These are phyloP conservation scores for Fennellomyces sp. DNA, from an alignment of 371 early-diverging fungal species.

Conservation along the genomic window DNA sequence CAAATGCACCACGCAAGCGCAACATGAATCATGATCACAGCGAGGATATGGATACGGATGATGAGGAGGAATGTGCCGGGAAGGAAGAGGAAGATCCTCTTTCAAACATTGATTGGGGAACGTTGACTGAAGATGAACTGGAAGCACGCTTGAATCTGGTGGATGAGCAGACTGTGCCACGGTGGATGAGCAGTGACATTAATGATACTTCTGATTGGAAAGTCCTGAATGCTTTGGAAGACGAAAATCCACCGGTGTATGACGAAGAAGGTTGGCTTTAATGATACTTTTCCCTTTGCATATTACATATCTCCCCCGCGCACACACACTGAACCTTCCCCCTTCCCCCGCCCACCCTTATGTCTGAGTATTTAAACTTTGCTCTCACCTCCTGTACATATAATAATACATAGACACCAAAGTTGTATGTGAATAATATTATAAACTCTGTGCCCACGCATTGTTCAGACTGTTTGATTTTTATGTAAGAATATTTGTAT, in stretches of 20 bases:
- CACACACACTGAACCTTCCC: not conserved
- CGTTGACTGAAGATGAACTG: constrained; percentile 40
- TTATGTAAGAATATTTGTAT: no score
- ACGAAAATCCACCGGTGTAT: not conserved
- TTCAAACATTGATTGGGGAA: constrained; percentile 39
- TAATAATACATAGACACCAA: not conserved
- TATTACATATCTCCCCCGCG: not conserved
- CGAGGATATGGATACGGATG: constrained; percentile 28
- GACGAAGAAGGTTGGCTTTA: not conserved
- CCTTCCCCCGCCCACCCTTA: not conserved
- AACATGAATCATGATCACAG: not conserved
- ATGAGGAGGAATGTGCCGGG: constrained; percentile 2
- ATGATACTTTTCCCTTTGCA: no score
- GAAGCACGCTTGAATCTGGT: constrained; percentile 30
- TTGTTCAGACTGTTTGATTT: no score
- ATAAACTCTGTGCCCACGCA: no score
- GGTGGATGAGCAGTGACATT: constrained; percentile 40
- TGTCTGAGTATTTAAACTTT: not conserved
- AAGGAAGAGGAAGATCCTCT: constrained; percentile 28
- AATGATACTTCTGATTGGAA: constrained; percentile 42
- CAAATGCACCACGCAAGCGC: not conserved
- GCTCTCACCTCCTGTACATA: no score
- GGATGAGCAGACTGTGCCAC: constrained; percentile 33
- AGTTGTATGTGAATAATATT: no score
- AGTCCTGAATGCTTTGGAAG: constrained; percentile 21